A percentile compares a stretch with the other conserved stretches of the same genome.
These are phyloP conservation scores for Lactifluus rugatus DNA, from an alignment of 768 basidiomycete genomes.

Conservation along the genomic window DNA sequence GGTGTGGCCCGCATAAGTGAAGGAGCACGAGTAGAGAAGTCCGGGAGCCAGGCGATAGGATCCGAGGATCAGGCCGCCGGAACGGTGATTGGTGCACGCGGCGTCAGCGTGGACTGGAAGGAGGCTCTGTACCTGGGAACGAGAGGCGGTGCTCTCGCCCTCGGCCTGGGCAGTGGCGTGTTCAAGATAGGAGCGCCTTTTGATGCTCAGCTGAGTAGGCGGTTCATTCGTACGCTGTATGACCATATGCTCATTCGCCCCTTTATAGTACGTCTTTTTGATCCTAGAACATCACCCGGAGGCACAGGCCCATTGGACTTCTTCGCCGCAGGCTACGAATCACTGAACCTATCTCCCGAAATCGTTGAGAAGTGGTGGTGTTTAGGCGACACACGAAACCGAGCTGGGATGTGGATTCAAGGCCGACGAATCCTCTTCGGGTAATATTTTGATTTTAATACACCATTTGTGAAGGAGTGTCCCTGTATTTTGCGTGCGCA, in stretches of 20 bases:
- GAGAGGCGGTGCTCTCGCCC: constrained; percentile 60
- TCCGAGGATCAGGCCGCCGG: not conserved
- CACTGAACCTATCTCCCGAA: constrained; percentile 32
- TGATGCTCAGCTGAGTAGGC: constrained; percentile 68
- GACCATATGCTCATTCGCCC: not conserved
- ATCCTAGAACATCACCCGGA: constrained; percentile 19
- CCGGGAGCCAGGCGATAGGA: not conserved
- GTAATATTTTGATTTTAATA: not conserved
- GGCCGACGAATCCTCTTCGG: constrained; percentile 30
- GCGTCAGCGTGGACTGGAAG: constrained; percentile 64
- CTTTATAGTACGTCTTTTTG: constrained; percentile 14
- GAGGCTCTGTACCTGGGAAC: constrained; percentile 78
- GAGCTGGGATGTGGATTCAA: constrained; percentile 66
- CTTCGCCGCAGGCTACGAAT: constrained; percentile 34
- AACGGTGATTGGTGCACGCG: constrained; percentile 12
- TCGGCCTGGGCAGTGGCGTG: constrained; percentile 41
- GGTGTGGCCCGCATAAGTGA: constrained; percentile 60
- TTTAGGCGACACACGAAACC: constrained; percentile 60
- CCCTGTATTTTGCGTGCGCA: not conserved
- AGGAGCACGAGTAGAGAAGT: constrained; percentile 31
- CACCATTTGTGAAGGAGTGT: not conserved
- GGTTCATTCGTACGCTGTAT: not conserved
- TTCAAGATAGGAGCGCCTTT: constrained; percentile 57
- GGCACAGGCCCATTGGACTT: constrained; percentile 66
- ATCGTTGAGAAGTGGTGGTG: constrained; percentile 90